Evolutionary conservation across 2,329 filamentous ascomycete genomes (phyloP).

Genomic region (Diaporthe vexans): DNA sequence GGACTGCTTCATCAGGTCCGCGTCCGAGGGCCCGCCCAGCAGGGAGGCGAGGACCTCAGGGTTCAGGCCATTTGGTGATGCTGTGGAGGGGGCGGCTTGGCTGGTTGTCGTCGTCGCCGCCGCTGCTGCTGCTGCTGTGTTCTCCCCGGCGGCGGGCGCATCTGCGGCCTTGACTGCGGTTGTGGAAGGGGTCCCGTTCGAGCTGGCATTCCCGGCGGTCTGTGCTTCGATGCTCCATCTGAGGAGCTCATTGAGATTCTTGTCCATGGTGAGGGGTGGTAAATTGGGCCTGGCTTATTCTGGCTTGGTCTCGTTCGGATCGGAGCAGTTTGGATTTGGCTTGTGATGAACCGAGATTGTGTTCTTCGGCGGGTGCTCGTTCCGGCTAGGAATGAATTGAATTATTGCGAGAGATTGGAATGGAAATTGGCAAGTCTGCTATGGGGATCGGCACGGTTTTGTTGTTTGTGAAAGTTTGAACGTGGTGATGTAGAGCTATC

Average conservation of each 20-base stretch:
- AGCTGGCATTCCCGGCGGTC: constrained; percentile 42
- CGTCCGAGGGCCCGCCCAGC: constrained; percentile 88
- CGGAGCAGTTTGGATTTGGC: not conserved
- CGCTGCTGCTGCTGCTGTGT: not conserved
- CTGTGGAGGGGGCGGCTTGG: constrained; percentile 21
- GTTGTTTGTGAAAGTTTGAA: constrained; percentile 6
- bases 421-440: not conserved
- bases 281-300: constrained; percentile 26
- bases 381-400: not conserved
- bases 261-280: constrained; percentile 48
- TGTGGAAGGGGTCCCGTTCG: constrained; percentile 44
- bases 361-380: not conserved
- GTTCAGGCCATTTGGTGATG: constrained; percentile 62
- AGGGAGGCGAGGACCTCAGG: constrained; percentile 80
- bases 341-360: constrained; percentile 22
- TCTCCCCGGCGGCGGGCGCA: not conserved
- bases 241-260: constrained; percentile 53
- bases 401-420: constrained; percentile 20
- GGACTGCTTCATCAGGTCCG: constrained; percentile 89
- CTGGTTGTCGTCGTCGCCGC: not conserved
- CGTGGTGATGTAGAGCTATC: constrained; percentile 9
- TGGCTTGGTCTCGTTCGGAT: constrained; percentile 27
- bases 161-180: constrained; percentile 60
- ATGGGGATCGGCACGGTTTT: constrained; percentile 22
- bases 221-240: constrained; percentile 54